Base-by-base conservation (phyloP, 2,329 filamentous ascomycete genomes). In the Alternaria solani region DNA sequence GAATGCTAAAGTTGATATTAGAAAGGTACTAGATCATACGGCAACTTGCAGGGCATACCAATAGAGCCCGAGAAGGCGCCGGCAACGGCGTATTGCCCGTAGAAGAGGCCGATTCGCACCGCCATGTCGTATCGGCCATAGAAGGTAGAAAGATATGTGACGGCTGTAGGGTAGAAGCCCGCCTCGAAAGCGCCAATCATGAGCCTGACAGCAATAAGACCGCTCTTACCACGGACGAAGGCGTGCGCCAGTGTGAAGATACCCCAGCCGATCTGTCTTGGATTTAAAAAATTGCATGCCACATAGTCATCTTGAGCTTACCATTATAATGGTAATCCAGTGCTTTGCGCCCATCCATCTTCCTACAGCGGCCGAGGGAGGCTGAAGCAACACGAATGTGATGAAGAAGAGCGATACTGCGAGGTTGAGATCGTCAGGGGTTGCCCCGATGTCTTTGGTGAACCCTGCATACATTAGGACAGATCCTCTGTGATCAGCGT, bases 91-190 rank as follows among this genome's bases (percentile, higher is more conserved):
- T 80, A 78, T 47, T 75, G 79, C 0, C 77, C 79, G 47, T 82
- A 82, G 65, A 83, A 81, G 18, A 81, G 76, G 1, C 78, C 81
- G 12, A 80, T 75, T 16, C 80, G 77, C n/a, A 81, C 78, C 1
- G 75, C 81, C 64, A 82, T 78, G 48, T 82, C 79, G 25, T 74
- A 71, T 7, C 70, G 67, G 18, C 73, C 70, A 57, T 85, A 83
- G 51, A 87, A 87, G 0, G 83, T 78, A 0, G 85, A 82, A 3
- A 84, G 70, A 63, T 85, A 87, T 65, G 84, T 85, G 3, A 86
- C 82, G 18, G 82, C 81, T 0, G 83, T 80, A 7, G 84, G 82
- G 58, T 85, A 86, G 73, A 87, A 87, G 0, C 83, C 85, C 0
- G 84, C 84, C 71, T 88, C 86, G 34, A 73, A 77, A 7, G 75